Evolutionary conservation across 768 basidiomycete genomes (phyloP).

Genomic region (Lyophyllum atratum): DNA sequence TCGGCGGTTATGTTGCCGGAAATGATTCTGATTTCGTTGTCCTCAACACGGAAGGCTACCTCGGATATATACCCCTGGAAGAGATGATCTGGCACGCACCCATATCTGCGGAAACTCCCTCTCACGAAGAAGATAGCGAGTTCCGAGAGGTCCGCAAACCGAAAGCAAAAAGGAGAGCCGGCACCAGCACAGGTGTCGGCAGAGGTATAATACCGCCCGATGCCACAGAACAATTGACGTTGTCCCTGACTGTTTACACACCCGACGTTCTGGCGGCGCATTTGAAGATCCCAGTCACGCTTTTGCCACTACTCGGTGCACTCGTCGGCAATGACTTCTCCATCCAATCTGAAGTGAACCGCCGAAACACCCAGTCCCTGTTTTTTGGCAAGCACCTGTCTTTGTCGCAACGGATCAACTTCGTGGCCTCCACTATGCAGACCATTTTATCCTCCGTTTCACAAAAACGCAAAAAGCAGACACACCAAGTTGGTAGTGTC

Average conservation of each 20-base stretch:
- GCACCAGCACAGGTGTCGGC: conserved; percentile 24
- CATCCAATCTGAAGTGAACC: conserved; percentile 46
- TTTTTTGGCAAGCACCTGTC: conserved; percentile 70
- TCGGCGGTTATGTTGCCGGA: conserved; percentile 74
- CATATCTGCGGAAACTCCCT: conserved; percentile 25
- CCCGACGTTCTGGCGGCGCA: conserved; percentile 64
- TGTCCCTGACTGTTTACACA: conserved; percentile 61
- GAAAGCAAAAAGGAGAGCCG: conserved; percentile 51
- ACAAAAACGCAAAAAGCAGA: conserved; percentile 48
- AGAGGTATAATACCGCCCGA: conserved; percentile 58
- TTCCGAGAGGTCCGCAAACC: conserved; percentile 60
- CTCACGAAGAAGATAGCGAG: conserved; percentile 46
- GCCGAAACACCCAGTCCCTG: conserved; percentile 53
- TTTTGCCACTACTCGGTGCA: conserved; percentile 78
- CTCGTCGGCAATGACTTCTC: conserved; percentile 84
- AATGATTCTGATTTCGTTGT: conserved; percentile 85
- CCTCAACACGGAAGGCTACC: conserved; percentile 73
- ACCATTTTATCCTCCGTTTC: conserved; percentile 51
- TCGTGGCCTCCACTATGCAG: conserved; percentile 58
- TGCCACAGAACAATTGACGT: conserved; percentile 36
- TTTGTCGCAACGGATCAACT: conserved; percentile 64
- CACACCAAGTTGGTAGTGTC: conserved; percentile 63
- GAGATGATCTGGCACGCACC: conserved; percentile 69
- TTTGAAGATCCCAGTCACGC: conserved; percentile 64
- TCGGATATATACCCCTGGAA: conserved; percentile 75